These are phyloP conservation scores for Blastocystis sp. DNA, from an alignment of 352 stramenopile species.

Conservation along the genomic window DNA sequence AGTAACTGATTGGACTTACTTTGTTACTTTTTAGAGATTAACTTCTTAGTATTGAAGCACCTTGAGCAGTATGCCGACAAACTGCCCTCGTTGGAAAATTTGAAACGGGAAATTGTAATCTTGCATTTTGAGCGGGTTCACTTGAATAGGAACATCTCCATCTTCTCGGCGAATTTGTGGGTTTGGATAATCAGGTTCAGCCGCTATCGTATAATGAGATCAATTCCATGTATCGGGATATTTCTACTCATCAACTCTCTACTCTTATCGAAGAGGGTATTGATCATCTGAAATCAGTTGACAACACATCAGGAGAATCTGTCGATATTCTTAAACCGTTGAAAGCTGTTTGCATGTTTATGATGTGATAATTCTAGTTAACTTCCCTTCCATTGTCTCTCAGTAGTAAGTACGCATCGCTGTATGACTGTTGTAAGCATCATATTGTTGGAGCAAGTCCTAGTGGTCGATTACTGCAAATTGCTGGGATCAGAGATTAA, in stretches of 20 bases:
- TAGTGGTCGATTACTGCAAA: conserved; percentile 59
- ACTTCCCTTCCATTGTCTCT: neutral
- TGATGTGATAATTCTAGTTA: neutral
- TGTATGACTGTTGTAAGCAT: conserved; percentile 19
- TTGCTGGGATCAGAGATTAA: neutral
- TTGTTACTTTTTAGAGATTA: conserved; percentile 15
- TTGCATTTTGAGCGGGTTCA: neutral
- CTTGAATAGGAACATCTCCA: conserved; percentile 9
- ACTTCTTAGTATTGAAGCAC: conserved; percentile 57
- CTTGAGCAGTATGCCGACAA: conserved; percentile 42
- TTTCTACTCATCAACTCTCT: conserved; percentile 40
- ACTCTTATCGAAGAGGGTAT: conserved; percentile 19
- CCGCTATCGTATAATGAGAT: neutral
- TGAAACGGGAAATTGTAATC: conserved; percentile 28
- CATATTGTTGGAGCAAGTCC: neutral
- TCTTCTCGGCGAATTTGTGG: conserved; percentile 46
- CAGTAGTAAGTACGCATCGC: neutral
- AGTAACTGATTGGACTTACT: neutral
- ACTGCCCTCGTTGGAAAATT: conserved; percentile 23
- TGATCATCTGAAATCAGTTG: neutral
- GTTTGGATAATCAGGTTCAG: neutral
- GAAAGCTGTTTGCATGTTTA: neutral
- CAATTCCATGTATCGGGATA: neutral
- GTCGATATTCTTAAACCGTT: conserved; percentile 26
- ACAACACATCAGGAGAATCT: neutral